Evolutionary conservation across 176 grass and related monocot genomes (phyloP), one percentile per base, ranked within the genome.

Genomic region (Triticum turgidum): DNA sequence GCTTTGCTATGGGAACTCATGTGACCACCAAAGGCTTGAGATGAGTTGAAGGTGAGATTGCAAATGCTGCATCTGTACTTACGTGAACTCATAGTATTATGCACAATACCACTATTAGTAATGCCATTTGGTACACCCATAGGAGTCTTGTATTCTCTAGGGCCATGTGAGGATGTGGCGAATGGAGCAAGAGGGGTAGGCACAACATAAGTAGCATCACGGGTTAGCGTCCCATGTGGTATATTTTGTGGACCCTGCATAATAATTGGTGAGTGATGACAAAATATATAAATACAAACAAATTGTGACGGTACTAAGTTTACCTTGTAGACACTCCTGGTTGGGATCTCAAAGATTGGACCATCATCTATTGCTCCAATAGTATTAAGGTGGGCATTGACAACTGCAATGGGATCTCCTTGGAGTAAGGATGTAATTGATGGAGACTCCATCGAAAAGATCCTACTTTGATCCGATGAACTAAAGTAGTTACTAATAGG

Each of bases 11-110:
- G 85, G 15, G 12, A n/a, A 51, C 78, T 87, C 85, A 74, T 82
- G 42, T 87, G 85, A 20, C 85, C 85, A 39, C 85, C 85, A 38
- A 65, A 87, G 11, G 78, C 78, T 54, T 87, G 85, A 39, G 21
- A 44, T 6, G 78, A 14, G 6, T 12, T 2, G 15, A 87, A 87
- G 1, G 2, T n/a, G 15, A 9, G 13, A 11, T 14, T 25, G 1
- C 82, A 87, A 2, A 39, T 7, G 2, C 3, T 30, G n/a, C 85
- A 87, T 54, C 0, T 66, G 42, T 65, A 66, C 35, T 17, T 58
- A 42, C 51, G 14, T 11, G 33, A 24, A 6, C 18, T 1, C 71
- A 0, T 20, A 7, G 18, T 4, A 63, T 9, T 5, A 32, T 5
- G 14, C 69, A 27, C 8, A 18, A 18, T 24, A 24, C 17, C 18